Conservation (phyloP, 495 filamentous ascomycete genomes). For the Chaetomium cochliodes region DNA sequence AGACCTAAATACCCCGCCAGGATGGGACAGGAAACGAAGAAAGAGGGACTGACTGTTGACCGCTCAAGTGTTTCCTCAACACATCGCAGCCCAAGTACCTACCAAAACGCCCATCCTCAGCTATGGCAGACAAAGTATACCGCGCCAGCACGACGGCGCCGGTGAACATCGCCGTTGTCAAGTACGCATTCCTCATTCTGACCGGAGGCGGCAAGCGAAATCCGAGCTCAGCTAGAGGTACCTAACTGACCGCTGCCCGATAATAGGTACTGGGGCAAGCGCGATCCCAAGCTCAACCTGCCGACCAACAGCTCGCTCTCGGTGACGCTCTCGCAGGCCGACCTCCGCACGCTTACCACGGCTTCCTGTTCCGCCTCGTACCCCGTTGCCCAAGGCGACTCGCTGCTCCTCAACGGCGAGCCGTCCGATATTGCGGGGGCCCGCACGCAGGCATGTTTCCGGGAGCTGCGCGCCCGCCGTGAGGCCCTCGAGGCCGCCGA, state of each 20-base stretch:
- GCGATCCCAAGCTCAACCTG: constrained; percentile 86
- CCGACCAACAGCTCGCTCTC: constrained; percentile 97
- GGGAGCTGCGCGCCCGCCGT: constrained; percentile 75
- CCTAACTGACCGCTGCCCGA: constrained; percentile 15
- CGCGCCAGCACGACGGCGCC: constrained; percentile 93
- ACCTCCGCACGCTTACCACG: constrained; percentile 93
- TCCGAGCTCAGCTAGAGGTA: constrained; percentile 22
- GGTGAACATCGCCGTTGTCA: constrained; percentile 99
- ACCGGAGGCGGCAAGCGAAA: neutral
- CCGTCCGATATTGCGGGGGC: constrained; percentile 80
- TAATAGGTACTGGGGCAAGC: constrained; percentile 94
- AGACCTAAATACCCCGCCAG: constrained; percentile 16
- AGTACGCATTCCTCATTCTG: constrained; percentile 53
- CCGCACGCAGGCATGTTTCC: constrained; percentile 87
- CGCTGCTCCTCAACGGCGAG: constrained; percentile 78
- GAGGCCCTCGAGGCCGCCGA: constrained; percentile 68
- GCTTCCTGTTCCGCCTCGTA: constrained; percentile 83
- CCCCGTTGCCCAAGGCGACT: constrained; percentile 59
- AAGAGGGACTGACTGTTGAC: neutral
- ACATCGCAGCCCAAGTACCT: neutral
- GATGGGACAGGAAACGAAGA: neutral
- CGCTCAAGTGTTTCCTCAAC: constrained; percentile 1
- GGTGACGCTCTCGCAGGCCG: constrained; percentile 89
- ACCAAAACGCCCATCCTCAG: neutral
- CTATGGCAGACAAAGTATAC: constrained; percentile 57